A percentile compares a stretch with the other conserved stretches of the same genome.
Conservation (phyloP, 2,329 filamentous ascomycete genomes). For the Penicillium expansum region DNA sequence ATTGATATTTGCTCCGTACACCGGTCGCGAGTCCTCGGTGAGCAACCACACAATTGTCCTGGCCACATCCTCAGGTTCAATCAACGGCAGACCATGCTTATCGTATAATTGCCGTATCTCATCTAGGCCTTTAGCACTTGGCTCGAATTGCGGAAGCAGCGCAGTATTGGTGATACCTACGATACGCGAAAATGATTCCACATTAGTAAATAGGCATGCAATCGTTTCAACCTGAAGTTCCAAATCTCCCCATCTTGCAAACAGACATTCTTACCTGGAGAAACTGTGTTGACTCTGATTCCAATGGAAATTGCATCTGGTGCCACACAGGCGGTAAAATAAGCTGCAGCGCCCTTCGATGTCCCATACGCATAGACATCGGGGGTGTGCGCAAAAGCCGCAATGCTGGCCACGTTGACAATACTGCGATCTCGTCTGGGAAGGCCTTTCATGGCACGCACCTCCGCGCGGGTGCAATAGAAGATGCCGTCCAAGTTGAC, state of each 20-base stretch:
- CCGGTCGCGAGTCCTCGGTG: conserved; percentile 15
- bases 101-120: too few relatives aligned
- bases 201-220: too few relatives aligned
- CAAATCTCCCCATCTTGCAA: too few relatives aligned
- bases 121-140: background rate
- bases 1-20: conserved; percentile 18
- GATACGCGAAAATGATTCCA: too few relatives aligned
- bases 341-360: conserved; percentile 14
- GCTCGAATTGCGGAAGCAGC: conserved; percentile 11
- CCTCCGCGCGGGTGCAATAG: conserved; percentile 11
- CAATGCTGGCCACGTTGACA: conserved; percentile 17
- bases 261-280: conserved; percentile 43
- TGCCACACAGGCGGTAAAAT: conserved; percentile 16
- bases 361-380: conserved; percentile 17
- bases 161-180: conserved; percentile 14
- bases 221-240: too few relatives aligned
- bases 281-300: conserved; percentile 60
- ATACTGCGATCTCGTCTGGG: conserved; percentile 5
- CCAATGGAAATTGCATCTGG: conserved; percentile 7
- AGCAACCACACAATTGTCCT: conserved; percentile 18
- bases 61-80: conserved; percentile 17
- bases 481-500: conserved; percentile 19
- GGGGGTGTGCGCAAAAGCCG: conserved; percentile 8
- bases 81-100: background rate
- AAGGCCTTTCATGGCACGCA: conserved; percentile 11